Base-by-base conservation (phyloP, 257 asterid genomes). In the Nicotiana noctiflora region DNA sequence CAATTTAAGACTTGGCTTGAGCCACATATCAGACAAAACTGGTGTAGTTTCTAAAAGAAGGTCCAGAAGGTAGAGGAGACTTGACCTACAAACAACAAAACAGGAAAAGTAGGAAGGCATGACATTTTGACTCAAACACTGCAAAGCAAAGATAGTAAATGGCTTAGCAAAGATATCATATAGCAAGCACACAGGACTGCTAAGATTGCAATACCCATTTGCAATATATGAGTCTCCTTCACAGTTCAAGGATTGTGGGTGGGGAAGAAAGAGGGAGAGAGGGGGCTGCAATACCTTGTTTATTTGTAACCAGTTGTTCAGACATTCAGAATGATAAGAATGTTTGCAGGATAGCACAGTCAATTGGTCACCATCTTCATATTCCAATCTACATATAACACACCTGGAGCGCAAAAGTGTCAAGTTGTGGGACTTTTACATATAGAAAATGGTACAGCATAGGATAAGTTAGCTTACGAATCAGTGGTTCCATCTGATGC, bases 301-400 rank as follows among this genome's bases (percentile, higher is more conserved):
- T 86, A 93, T 93, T 62, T 80, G 86, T 80, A 95, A 86, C 99
- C 99, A 95, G 59, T 89, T 90, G 83, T 88, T 92, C 44, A 95
- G 88, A 80, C 99, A 95, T 55, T 95, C 99, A 13, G 94, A 64
- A 85, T 95, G 99, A 84, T 95, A 95, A 12, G 83, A 81, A 82
- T 95, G 99, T 70, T 93, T 93, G 93, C 99, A 95, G 62, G 92
- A 86, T 44, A 95, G 91, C 88, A 89, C 88, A 11, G 97, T 95
- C 93, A 95, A 84, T 34, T 87, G 80, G 60, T 95, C 97, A 34
- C 84, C 98, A 79, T 93, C 98, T 86, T 95, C 98, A 25, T 93
- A 95, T 80, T 95, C 99, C 91, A 90, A 88, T 89, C 98, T 85
- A 82, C 99, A 95, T 72, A 95, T 92, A 46, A 93, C 98, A 85